phyloP scores from a whole-genome alignment of 352 stramenopile genomes.

The Globisporangium okanoganense region DNA sequence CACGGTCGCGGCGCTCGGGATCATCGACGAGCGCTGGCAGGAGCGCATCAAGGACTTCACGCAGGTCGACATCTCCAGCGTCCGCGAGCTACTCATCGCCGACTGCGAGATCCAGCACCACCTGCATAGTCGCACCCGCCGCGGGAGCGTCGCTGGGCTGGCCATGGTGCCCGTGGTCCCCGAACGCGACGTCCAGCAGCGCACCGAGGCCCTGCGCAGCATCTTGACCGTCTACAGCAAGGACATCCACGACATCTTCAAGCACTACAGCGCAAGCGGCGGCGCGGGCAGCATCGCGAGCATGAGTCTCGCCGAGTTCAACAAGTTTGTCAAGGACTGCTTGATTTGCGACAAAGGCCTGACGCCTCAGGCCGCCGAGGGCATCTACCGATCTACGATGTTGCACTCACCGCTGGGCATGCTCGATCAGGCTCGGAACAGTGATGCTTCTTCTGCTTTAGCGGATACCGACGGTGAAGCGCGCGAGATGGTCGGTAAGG shows the following conservation, averaged over 20 bases:
- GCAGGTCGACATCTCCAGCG: slow-evolving; percentile 32
- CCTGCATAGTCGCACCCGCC: slow-evolving; percentile 13
- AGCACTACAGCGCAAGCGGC: slow-evolving; percentile 73
- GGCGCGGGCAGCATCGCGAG: slow-evolving; percentile 59
- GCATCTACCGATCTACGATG: slow-evolving; percentile 32
- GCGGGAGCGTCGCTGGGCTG: slow-evolving; percentile 16
- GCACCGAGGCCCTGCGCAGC: slow-evolving; percentile 45
- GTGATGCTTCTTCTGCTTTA: background rate
- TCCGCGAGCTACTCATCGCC: slow-evolving; percentile 56
- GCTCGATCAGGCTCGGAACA: background rate
- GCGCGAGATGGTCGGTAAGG: slow-evolving; percentile 50
- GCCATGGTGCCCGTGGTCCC: slow-evolving; percentile 36
- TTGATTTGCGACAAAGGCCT: slow-evolving; percentile 42
- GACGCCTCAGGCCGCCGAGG: slow-evolving; percentile 35
- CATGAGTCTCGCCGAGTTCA: slow-evolving; percentile 71
- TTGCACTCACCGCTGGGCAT: slow-evolving; percentile 18
- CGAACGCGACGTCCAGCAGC: slow-evolving; percentile 53
- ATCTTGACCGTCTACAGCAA: slow-evolving; percentile 62
- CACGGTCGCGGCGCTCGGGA: slow-evolving; percentile 26
- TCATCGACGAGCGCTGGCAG: slow-evolving; percentile 63
- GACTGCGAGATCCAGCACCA: slow-evolving; percentile 31
- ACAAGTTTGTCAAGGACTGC: slow-evolving; percentile 75
- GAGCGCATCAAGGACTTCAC: slow-evolving; percentile 66
- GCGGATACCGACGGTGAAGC: background rate
- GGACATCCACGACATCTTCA: slow-evolving; percentile 81